Evolutionary conservation across 805 yeast genomes (phyloP).

Genomic region (Hanseniaspora lachancei): DNA sequence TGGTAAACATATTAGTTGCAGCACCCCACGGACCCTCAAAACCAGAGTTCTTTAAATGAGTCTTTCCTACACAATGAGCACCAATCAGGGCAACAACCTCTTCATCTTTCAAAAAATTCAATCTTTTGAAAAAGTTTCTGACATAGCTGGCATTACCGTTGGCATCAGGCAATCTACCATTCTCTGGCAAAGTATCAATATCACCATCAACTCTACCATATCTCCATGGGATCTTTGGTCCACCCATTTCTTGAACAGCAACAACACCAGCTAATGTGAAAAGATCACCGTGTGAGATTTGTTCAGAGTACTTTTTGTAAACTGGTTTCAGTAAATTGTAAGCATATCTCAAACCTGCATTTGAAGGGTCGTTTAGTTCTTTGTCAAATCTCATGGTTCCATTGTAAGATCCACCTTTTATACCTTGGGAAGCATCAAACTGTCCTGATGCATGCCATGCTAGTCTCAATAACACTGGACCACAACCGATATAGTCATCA

Average conservation of each 20-base stretch:
- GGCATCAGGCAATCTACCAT: conserved; percentile 67
- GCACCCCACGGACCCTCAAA: conserved; percentile 88
- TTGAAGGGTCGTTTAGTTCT: conserved; percentile 44
- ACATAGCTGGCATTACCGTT: conserved; percentile 52
- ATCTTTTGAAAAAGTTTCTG: conserved; percentile 45
- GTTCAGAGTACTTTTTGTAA: conserved; percentile 39
- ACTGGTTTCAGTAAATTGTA: conserved; percentile 45
- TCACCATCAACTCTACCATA: conserved; percentile 61
- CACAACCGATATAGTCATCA: conserved; percentile 57
- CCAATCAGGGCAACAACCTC: conserved; percentile 65
- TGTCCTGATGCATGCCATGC: conserved; percentile 89
- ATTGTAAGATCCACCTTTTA: conserved; percentile 57
- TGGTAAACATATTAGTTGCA: conserved; percentile 58
- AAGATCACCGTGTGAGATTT: conserved; percentile 69
- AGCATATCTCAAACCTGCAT: conserved; percentile 51
- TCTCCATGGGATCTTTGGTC: conserved; percentile 69
- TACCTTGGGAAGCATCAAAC: conserved; percentile 41
- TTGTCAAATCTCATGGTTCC: conserved; percentile 48
- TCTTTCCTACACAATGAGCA: conserved; percentile 66
- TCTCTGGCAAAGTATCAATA: conserved; percentile 42
- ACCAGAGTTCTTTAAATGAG: conserved; percentile 58
- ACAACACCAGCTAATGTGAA: conserved; percentile 69
- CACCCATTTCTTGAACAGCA: conserved; percentile 67
- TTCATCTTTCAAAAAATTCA: conserved; percentile 50
- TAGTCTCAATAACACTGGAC: conserved; percentile 65